Evolutionary conservation across 768 basidiomycete genomes (phyloP).

Genomic region (Phylloporus sp.): DNA sequence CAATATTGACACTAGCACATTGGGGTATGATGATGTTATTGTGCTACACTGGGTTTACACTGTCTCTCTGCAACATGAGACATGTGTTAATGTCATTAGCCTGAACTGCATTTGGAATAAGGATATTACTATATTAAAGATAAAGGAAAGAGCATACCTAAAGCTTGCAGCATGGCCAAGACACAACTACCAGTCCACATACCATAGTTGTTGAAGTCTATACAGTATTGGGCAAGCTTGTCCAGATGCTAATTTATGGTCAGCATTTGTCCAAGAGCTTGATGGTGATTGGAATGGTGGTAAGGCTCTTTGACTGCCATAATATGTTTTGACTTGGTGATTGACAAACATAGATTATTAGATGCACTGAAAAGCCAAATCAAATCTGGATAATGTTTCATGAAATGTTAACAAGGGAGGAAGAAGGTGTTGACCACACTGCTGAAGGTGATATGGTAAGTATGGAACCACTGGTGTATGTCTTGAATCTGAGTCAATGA

Average conservation of each 20-base stretch:
- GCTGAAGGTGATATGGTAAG: slow-evolving; percentile 18
- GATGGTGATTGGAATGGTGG: slow-evolving; percentile 15
- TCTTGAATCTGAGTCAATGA: slow-evolving; percentile 15
- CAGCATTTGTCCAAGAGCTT: slow-evolving; percentile 30
- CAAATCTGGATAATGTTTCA: slow-evolving; percentile 23
- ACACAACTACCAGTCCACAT: slow-evolving; percentile 18
- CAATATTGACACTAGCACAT: no score
- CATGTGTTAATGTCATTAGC: no score
- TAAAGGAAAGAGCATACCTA: no score
- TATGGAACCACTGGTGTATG: slow-evolving; percentile 18
- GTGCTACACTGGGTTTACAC: no score
- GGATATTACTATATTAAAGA: no score
- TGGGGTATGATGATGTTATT: no score
- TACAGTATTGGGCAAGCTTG: slow-evolving; percentile 22
- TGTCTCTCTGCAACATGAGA: no score
- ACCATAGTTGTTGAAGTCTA: slow-evolving; percentile 15
- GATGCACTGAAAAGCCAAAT: slow-evolving; percentile 29
- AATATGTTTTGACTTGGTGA: slow-evolving; percentile 35
- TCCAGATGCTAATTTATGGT: slow-evolving; percentile 24
- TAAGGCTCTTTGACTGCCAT: slow-evolving; percentile 31
- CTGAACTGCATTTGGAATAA: no score
- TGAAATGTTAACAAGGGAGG: slow-evolving; percentile 30
- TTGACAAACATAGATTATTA: slow-evolving; percentile 34
- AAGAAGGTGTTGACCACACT: slow-evolving; percentile 17
- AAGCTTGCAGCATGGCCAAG: background rate